phyloP scores from a whole-genome alignment of 305 asterid species.

The Euphrasia arctica region DNA sequence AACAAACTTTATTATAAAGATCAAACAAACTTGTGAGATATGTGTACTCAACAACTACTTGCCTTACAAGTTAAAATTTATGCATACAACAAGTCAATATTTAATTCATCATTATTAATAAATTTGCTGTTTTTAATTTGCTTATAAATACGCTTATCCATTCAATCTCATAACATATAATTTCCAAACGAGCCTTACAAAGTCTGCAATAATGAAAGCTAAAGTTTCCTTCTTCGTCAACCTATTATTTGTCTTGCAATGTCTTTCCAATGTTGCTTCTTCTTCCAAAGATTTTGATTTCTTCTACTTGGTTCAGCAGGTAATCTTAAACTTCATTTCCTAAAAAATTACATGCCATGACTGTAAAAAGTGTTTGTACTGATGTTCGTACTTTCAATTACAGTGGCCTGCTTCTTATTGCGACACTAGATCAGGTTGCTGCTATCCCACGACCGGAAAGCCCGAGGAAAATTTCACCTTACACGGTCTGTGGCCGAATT shows the following conservation, averaged over 20 bases:
- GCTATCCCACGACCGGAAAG: background rate
- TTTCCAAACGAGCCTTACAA: background rate
- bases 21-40: too few relatives aligned
- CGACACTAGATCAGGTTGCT: background rate
- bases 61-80: too few relatives aligned
- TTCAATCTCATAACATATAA: background rate
- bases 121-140: background rate
- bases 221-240: constrained; percentile 26
- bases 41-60: too few relatives aligned
- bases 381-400: background rate
- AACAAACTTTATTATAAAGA: too few relatives aligned
- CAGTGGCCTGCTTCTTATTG: constrained; percentile 72
- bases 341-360: background rate
- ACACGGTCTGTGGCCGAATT: constrained; percentile 4
- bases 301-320: constrained; percentile 90
- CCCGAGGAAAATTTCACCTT: background rate
- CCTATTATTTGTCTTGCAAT: constrained; percentile 43
- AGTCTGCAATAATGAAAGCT: constrained; percentile 10
- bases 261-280: constrained; percentile 34
- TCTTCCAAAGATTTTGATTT: constrained; percentile 62
- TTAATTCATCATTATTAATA: too few relatives aligned
- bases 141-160: background rate
- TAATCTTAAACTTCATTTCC: background rate
- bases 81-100: too few relatives aligned
- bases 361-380: background rate